Evolutionary conservation across 2,329 filamentous ascomycete species (phyloP).

Genomic region (Curvularia sp.): DNA sequence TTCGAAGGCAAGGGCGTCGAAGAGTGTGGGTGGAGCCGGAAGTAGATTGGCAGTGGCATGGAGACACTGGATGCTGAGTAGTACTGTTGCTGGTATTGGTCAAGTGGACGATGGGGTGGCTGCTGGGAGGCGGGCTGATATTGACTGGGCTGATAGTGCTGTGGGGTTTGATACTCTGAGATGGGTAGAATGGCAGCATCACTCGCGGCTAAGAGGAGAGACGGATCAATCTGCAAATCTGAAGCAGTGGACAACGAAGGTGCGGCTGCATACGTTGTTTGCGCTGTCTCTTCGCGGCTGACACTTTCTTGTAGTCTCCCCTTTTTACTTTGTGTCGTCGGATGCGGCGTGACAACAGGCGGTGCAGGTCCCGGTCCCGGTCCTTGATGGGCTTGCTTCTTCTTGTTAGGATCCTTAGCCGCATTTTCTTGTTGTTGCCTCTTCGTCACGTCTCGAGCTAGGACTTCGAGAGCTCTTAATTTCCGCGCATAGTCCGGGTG

Average conservation of each 20-base stretch:
- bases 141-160: constrained; percentile 34
- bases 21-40: constrained; percentile 54
- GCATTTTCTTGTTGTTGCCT: constrained; percentile 72
- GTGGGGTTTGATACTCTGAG: constrained; percentile 24
- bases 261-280: constrained; percentile 22
- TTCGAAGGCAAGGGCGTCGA: constrained; percentile 57
- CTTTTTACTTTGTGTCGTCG: constrained; percentile 38
- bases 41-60: constrained; percentile 63
- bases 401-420: constrained; percentile 60
- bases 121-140: constrained; percentile 34
- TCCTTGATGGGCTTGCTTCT: constrained; percentile 50
- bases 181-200: constrained; percentile 51
- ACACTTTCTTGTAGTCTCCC: constrained; percentile 29
- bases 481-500: constrained; percentile 64
- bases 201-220: constrained; percentile 65
- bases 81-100: constrained; percentile 20
- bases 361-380: constrained; percentile 54
- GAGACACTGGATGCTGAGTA: constrained; percentile 7
- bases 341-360: constrained; percentile 30
- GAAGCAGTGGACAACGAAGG: constrained; percentile 46
- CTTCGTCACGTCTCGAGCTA: constrained; percentile 81
- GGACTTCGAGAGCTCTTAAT: constrained; percentile 70
- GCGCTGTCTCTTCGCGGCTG: constrained; percentile 7
- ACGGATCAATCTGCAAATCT: constrained; percentile 69
- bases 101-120: background rate